A percentile compares a stretch with the other conserved stretches of the same genome.
Evolutionary conservation across 2,329 filamentous ascomycete genomes (phyloP).

Genomic region (Ceratocystiopsis sp.): DNA sequence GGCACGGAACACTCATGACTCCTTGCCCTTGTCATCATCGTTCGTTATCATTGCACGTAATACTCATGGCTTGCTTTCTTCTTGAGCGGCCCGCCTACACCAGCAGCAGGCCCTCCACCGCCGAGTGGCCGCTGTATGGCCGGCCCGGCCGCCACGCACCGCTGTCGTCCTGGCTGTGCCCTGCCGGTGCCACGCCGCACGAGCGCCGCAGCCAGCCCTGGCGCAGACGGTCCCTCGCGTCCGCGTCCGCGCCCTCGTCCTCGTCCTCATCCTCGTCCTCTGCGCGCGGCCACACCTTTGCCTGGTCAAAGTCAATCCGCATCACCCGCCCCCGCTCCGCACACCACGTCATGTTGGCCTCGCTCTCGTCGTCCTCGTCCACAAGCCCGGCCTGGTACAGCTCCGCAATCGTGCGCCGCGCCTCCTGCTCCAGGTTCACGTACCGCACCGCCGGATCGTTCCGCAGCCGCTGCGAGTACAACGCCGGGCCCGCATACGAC

Average conservation of each 20-base stretch:
- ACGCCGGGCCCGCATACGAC: conserved; percentile 7
- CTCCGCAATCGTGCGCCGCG: conserved; percentile 3
- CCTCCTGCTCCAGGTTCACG: conserved; percentile 2
- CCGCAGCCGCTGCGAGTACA: neutral
- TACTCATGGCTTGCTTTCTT: too few species aligned
- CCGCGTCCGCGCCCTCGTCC: too few species aligned
- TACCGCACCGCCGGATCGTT: neutral
- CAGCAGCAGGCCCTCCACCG: neutral
- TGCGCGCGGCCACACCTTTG: neutral
- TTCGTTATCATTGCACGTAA: too few species aligned
- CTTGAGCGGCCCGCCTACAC: neutral
- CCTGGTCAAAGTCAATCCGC: conserved; percentile 5
- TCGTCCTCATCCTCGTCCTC: too few species aligned
- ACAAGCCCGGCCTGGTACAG: conserved; percentile 1
- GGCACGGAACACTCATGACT: too few species aligned
- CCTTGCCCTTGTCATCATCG: too few species aligned
- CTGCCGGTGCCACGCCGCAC: too few species aligned
- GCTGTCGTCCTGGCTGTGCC: neutral
- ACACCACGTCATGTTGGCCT: conserved; percentile 6
- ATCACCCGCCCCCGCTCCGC: conserved; percentile 3
- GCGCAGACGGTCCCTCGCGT: too few species aligned
- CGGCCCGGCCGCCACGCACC: too few species aligned
- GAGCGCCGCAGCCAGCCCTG: too few species aligned
- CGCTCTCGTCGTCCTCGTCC: conserved; percentile 2
- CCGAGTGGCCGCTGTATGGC: neutral